phyloP scores from a whole-genome alignment of 495 filamentous ascomycete species.

The Talaromyces stipitatus region DNA sequence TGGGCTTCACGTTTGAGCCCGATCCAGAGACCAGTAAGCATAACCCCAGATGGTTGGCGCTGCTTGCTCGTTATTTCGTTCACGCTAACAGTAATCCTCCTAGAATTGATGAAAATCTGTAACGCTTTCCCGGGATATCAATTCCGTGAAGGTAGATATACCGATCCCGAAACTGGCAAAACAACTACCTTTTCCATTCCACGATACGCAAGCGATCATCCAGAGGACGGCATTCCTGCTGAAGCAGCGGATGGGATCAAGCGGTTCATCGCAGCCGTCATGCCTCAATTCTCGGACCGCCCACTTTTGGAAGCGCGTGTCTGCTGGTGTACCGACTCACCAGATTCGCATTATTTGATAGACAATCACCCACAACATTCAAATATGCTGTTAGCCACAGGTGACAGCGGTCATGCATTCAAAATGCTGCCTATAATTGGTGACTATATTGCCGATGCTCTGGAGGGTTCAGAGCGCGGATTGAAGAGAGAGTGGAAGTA shows the following conservation, averaged over 20 bases:
- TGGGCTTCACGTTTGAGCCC: constrained; percentile 43
- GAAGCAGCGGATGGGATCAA: constrained; percentile 25
- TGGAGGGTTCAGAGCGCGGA: not conserved
- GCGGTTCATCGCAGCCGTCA: constrained; percentile 27
- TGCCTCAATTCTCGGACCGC: constrained; percentile 29
- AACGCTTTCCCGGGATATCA: constrained; percentile 3
- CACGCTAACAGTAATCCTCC: not conserved
- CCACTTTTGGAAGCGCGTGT: constrained; percentile 27
- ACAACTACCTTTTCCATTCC: constrained; percentile 9
- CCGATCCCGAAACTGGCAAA: constrained; percentile 19
- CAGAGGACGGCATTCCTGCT: constrained; percentile 23
- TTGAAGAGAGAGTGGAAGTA: constrained; percentile 6
- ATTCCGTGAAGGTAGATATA: constrained; percentile 23
- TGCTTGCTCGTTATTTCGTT: too few species aligned
- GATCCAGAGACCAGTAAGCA: constrained; percentile 34
- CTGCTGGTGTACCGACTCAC: constrained; percentile 40
- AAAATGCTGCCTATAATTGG: constrained; percentile 42
- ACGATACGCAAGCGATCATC: constrained; percentile 10
- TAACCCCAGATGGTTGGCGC: constrained; percentile 17
- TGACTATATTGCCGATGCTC: constrained; percentile 6
- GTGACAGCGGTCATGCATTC: constrained; percentile 39
- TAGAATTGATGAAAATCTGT: constrained; percentile 4
- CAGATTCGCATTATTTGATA: constrained; percentile 37
- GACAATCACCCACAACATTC: constrained; percentile 30
- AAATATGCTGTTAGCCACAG: constrained; percentile 25